A percentile compares a stretch with the other conserved stretches of the same genome.
phyloP scores from a whole-genome alignment of 169 alveolate species.

The Cryptosporidium felis region DNA sequence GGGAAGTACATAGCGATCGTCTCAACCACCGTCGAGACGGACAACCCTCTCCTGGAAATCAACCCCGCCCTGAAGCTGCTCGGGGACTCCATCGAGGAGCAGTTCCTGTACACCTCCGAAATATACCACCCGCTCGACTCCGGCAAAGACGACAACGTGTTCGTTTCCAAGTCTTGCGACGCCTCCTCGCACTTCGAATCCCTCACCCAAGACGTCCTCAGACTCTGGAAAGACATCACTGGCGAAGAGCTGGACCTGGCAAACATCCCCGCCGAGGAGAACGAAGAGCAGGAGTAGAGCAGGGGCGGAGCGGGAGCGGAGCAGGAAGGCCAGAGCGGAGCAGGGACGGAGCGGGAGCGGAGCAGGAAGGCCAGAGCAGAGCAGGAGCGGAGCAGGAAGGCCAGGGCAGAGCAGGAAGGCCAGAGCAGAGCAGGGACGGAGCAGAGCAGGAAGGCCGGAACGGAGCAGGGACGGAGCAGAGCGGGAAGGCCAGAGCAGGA shows the following conservation, averaged over 20 bases:
- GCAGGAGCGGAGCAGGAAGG: too few relatives aligned
- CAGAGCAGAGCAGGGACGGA: too few relatives aligned
- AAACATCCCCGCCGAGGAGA: conserved; percentile 21
- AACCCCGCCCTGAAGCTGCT: conserved; percentile 93
- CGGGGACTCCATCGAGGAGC: conserved; percentile 90
- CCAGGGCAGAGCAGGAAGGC: too few relatives aligned
- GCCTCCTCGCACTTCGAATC: conserved; percentile 97
- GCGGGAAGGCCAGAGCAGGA: too few relatives aligned
- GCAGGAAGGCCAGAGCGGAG: too few relatives aligned
- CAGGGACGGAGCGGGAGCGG: too few relatives aligned
- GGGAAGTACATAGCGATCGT: conserved; percentile 94
- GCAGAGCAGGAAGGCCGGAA: too few relatives aligned
- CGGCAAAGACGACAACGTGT: conserved; percentile 87
- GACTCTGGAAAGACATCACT: conserved; percentile 76
- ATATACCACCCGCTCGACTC: conserved; percentile 88
- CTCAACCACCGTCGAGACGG: conserved; percentile 96
- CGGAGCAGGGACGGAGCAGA: too few relatives aligned
- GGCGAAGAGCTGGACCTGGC: conserved; percentile 78
- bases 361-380: too few relatives aligned
- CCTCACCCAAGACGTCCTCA: conserved; percentile 93
- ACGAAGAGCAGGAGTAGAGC: neutral
- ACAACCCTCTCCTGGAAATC: conserved; percentile 89
- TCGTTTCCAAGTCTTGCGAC: conserved; percentile 92
- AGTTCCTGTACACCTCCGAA: conserved; percentile 88
- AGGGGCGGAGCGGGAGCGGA: too few relatives aligned